Conservation (phyloP, 2,329 filamentous ascomycete species). For the Achaetomium macrosporum region DNA sequence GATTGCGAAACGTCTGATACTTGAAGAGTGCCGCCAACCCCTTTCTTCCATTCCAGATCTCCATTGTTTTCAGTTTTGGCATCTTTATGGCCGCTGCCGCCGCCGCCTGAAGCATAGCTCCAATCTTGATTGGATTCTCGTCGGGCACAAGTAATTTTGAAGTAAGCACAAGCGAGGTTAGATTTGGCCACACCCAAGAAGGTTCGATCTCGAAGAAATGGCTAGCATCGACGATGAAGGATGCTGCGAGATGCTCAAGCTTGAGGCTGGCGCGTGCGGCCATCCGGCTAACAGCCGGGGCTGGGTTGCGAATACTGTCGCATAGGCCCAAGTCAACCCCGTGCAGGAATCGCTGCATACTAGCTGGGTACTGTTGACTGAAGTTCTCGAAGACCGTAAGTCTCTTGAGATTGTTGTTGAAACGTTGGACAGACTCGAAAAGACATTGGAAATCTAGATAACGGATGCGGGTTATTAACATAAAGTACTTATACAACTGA, state of each 20-base stretch:
- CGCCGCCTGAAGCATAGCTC: not conserved
- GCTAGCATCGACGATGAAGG: not conserved
- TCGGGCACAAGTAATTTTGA: not conserved
- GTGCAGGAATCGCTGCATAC: not conserved
- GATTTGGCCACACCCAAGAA: not conserved
- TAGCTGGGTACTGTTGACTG: not conserved
- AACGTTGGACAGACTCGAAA: not conserved
- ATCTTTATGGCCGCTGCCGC: not conserved
- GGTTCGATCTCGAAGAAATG: not conserved
- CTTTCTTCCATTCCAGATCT: not conserved
- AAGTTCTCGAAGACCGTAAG: constrained; percentile 2
- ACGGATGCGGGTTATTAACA: not conserved
- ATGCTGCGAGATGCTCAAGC: constrained; percentile 1
- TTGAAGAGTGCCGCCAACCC: not conserved
- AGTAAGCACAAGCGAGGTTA: not conserved
- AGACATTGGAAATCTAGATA: not conserved
- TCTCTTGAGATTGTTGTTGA: not conserved
- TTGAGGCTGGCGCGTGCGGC: not conserved
- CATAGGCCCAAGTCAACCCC: not conserved
- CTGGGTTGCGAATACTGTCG: not conserved
- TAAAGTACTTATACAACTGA: no score
- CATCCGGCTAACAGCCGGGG: not conserved
- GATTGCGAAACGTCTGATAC: not conserved
- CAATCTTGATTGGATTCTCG: not conserved
- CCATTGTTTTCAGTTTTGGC: constrained; percentile 1